These are phyloP conservation scores for Blastocystis sp. DNA, from an alignment of 352 stramenopile genomes.

Conservation along the genomic window DNA sequence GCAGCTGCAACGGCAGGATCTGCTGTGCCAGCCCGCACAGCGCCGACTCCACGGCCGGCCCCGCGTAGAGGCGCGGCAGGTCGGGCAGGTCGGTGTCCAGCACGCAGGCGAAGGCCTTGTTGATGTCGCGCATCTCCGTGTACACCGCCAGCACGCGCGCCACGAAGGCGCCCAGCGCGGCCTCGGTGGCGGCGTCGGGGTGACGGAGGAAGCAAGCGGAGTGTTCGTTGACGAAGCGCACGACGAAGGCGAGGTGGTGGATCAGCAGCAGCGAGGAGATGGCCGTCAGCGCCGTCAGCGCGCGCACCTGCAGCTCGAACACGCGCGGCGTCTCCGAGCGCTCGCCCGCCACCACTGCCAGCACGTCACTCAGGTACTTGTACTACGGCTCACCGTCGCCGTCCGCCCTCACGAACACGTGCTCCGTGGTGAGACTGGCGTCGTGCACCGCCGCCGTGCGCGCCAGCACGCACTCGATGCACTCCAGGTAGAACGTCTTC, in stretches of 20 bases:
- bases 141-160: slow-evolving; percentile 12
- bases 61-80: slow-evolving; percentile 10
- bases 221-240: slow-evolving; percentile 51
- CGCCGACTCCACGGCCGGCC: background rate
- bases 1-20: slow-evolving; percentile 46
- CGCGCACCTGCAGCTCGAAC: background rate
- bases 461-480: background rate
- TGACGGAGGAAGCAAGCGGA: background rate
- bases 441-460: background rate
- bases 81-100: background rate
- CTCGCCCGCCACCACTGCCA: background rate
- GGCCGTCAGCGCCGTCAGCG: background rate
- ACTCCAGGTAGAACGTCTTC: background rate
- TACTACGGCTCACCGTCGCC: background rate
- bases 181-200: background rate
- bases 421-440: background rate
- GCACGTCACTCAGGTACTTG: slow-evolving; percentile 1
- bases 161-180: background rate
- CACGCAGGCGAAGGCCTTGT: slow-evolving; percentile 1
- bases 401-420: background rate
- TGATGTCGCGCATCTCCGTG: slow-evolving; percentile 60
- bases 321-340: background rate
- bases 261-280: slow-evolving; percentile 59
- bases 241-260: background rate
- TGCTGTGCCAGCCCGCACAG: background rate